Percentiles rank a stretch among this genome's conserved stretches.
These are phyloP conservation scores for Mucor sp. DNA, from an alignment of 371 early-diverging fungal species.

Conservation along the genomic window DNA sequence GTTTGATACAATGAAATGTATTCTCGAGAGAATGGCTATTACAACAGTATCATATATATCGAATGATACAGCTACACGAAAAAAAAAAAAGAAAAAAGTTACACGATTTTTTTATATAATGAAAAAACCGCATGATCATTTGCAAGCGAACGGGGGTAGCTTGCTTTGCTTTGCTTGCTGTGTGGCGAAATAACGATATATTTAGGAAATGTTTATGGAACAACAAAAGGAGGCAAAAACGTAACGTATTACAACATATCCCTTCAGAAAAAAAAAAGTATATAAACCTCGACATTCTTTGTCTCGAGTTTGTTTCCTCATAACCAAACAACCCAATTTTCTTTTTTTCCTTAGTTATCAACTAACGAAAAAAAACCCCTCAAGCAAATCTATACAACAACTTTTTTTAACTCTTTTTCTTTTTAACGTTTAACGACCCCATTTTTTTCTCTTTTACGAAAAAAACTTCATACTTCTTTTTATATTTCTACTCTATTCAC, in stretches of 20 bases:
- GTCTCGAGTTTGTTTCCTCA: conserved; percentile 6
- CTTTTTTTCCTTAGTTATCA: conserved; percentile 23
- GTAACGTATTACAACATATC: conserved; percentile 24
- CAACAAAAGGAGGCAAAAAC: conserved; percentile 2
- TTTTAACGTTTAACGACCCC: conserved; percentile 12
- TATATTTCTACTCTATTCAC: not conserved
- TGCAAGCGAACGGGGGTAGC: conserved; percentile 1
- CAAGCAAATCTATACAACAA: conserved; percentile 18
- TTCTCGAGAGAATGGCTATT: no score
- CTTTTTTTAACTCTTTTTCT: conserved; percentile 6
- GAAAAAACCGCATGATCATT: conserved; percentile 20
- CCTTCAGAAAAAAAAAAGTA: conserved; percentile 7
- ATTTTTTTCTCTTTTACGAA: conserved; percentile 21
- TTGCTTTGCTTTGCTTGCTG: not conserved
- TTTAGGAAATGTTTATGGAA: conserved; percentile 8
- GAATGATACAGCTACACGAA: not conserved
- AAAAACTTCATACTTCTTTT: conserved; percentile 3
- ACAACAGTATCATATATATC: not conserved
- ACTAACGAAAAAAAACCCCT: conserved; percentile 13
- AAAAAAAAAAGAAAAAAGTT: not conserved
- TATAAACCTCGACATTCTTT: conserved; percentile 11
- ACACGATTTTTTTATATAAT: not conserved
- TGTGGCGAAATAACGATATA: conserved; percentile 15
- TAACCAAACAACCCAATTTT: conserved; percentile 21
- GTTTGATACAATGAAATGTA: not conserved